Base-by-base conservation (phyloP, 73 alveolate species). In the Paramecium pentaurelia region DNA sequence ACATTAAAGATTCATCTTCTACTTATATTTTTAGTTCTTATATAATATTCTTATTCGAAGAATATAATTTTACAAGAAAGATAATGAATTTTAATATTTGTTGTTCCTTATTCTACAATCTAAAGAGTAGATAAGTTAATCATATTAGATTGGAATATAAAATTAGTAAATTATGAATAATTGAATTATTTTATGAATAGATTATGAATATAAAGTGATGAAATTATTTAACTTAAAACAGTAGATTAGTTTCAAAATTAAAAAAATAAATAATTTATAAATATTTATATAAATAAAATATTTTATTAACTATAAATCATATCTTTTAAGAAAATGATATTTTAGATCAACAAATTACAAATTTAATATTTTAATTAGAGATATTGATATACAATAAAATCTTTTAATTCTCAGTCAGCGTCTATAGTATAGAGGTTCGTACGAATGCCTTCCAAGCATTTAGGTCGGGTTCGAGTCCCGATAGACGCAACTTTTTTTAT, bases 401-500 rank as follows among this genome's bases (percentile, higher is more conserved):
- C 4, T 4, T n/a, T 54, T n/a, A 54, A 54, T 1, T 54, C 12
- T 75, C 88, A 75, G 88, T 75, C 47, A 75, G 97, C 97, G 86
- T 94, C 93, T 80, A 71, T 95, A 95, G 97, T 95, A 92, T 95
- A 95, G 97, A 93, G 97, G 97, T 95, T 93, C 95, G 98, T 93
- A 95, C 95, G 96, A 96, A 88, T 77, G 96, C 98, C 96, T 95
- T 92, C 98, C 98, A 95, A 95, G 98, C 96, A 77, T 88, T 94
- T 92, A 96, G 95, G 96, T 96, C 98, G 98, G 97, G 98, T 95
- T 94, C 98, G 98, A 95, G 90, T 95, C 98, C 98, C 98, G 98
- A 96, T 92, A 84, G 96, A 94, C 92, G 98, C 96, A 95, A 37
- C 77, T 77, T 93, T 77, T 95, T 93, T 22, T 22, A 22, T 22